Evolutionary conservation across 2,329 filamentous ascomycete genomes (phyloP).

Genomic region (Fusarium albosuccineum): DNA sequence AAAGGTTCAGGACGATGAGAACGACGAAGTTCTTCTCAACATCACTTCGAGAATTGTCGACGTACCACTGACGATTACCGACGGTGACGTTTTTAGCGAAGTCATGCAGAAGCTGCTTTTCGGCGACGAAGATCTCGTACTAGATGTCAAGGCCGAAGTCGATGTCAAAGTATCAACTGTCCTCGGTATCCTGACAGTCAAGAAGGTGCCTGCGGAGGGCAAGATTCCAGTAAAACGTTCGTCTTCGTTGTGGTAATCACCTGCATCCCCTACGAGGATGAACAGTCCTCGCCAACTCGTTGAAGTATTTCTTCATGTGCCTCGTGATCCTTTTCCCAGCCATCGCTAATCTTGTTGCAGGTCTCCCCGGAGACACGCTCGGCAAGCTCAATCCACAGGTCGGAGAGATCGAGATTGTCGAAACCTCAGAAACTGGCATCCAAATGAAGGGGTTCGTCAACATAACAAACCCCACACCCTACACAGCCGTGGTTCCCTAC

Average conservation of each 20-base stretch:
- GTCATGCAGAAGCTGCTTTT: slow-evolving; percentile 87
- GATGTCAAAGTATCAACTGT: slow-evolving; percentile 86
- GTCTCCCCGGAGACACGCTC: slow-evolving; percentile 68
- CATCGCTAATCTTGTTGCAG: slow-evolving; percentile 60
- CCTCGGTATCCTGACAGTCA: slow-evolving; percentile 83
- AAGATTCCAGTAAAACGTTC: slow-evolving; percentile 93
- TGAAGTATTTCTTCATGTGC: slow-evolving; percentile 49
- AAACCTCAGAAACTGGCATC: slow-evolving; percentile 79
- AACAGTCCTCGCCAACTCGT: slow-evolving; percentile 41
- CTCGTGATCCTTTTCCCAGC: slow-evolving; percentile 36
- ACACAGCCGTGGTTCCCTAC: slow-evolving; percentile 85
- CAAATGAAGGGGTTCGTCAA: slow-evolving; percentile 80
- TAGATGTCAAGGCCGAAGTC: slow-evolving; percentile 83
- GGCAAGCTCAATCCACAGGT: slow-evolving; percentile 71
- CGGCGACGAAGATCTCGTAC: slow-evolving; percentile 74
- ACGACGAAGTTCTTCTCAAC: slow-evolving; percentile 73
- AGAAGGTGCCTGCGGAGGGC: slow-evolving; percentile 87
- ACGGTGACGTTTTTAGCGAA: slow-evolving; percentile 82
- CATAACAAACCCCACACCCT: slow-evolving; percentile 90
- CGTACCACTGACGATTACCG: slow-evolving; percentile 84
- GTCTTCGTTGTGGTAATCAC: slow-evolving; percentile 68
- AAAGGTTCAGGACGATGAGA: slow-evolving; percentile 67
- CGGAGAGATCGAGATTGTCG: slow-evolving; percentile 77
- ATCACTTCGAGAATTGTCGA: slow-evolving; percentile 83
- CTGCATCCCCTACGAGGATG: slow-evolving; percentile 45